These are phyloP conservation scores for Pythium brassicae DNA, from an alignment of 352 stramenopile genomes.

Conservation along the genomic window DNA sequence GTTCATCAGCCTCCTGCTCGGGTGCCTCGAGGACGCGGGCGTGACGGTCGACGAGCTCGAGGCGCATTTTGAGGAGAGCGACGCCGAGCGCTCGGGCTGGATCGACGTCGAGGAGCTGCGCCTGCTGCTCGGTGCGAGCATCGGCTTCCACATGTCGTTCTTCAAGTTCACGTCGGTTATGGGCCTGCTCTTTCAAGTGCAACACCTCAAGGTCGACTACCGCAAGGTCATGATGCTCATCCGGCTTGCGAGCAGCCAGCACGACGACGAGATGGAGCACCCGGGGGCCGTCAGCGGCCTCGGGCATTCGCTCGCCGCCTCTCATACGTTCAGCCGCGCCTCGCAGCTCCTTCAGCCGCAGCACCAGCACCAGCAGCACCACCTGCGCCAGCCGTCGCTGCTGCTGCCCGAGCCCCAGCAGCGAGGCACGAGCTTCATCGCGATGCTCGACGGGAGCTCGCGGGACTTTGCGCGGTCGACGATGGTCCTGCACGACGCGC, in stretches of 20 bases:
- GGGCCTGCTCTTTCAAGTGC: slow-evolving; percentile 45
- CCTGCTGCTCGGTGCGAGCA: slow-evolving; percentile 17
- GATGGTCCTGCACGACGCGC: background rate
- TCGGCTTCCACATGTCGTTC: slow-evolving; percentile 45
- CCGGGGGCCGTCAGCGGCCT: slow-evolving; percentile 1
- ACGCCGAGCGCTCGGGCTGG: slow-evolving; percentile 21
- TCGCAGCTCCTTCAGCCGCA: background rate
- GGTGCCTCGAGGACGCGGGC: slow-evolving; percentile 20
- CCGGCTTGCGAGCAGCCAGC: slow-evolving; percentile 11
- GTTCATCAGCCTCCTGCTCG: slow-evolving; percentile 32
- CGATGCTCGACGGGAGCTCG: slow-evolving; percentile 6
- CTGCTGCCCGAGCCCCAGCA: background rate
- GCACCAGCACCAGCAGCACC: background rate
- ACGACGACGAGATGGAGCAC: slow-evolving; percentile 3
- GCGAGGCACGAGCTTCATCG: slow-evolving; percentile 6
- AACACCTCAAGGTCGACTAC: slow-evolving; percentile 18
- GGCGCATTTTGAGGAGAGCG: slow-evolving; percentile 20
- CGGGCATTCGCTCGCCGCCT: background rate
- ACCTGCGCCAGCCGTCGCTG: no score
- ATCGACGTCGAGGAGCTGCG: slow-evolving; percentile 46
- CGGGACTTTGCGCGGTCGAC: slow-evolving; percentile 4
- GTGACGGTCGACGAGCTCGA: slow-evolving; percentile 28
- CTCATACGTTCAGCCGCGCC: background rate
- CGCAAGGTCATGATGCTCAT: slow-evolving; percentile 19
- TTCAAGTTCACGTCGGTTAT: slow-evolving; percentile 61